These are phyloP conservation scores for Houttuynia cordata DNA, from an alignment of 164 flowering plant genomes.

Conservation along the genomic window DNA sequence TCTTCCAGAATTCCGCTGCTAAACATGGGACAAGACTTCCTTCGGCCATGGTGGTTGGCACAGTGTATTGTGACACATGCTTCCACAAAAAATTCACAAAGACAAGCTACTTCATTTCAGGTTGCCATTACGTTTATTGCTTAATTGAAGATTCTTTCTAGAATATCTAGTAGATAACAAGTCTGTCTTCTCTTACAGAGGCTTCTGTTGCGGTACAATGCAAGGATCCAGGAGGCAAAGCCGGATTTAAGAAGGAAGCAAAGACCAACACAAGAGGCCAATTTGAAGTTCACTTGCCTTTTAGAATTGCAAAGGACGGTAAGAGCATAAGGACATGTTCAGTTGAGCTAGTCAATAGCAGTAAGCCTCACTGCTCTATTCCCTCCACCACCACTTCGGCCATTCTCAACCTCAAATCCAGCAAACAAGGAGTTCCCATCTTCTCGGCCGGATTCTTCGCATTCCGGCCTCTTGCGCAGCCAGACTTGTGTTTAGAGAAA, in stretches of 20 bases:
- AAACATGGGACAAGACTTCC: conserved; percentile 26
- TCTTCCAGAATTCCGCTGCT: conserved; percentile 21
- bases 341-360: conserved; percentile 56
- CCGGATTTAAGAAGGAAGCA: conserved; percentile 35
- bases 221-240: conserved; percentile 13
- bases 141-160: not conserved
- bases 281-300: conserved; percentile 51
- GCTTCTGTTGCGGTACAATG: conserved; percentile 54
- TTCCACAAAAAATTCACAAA: conserved; percentile 36
- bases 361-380: conserved; percentile 57
- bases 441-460: conserved; percentile 59
- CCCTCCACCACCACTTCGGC: conserved; percentile 57
- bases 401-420: conserved; percentile 43
- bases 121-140: conserved; percentile 16
- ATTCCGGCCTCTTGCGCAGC: conserved; percentile 56
- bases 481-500: conserved; percentile 43
- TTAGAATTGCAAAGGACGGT: conserved; percentile 46
- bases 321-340: conserved; percentile 49
- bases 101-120: conserved; percentile 63
- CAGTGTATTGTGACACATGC: conserved; percentile 79
- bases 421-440: conserved; percentile 38
- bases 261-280: conserved; percentile 55
- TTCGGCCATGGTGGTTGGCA: conserved; percentile 63
- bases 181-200: conserved; percentile 28
- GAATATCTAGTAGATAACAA: no score